Conservation (phyloP, 306 rosid genomes). For the Cotoneaster glaucophyllus region DNA sequence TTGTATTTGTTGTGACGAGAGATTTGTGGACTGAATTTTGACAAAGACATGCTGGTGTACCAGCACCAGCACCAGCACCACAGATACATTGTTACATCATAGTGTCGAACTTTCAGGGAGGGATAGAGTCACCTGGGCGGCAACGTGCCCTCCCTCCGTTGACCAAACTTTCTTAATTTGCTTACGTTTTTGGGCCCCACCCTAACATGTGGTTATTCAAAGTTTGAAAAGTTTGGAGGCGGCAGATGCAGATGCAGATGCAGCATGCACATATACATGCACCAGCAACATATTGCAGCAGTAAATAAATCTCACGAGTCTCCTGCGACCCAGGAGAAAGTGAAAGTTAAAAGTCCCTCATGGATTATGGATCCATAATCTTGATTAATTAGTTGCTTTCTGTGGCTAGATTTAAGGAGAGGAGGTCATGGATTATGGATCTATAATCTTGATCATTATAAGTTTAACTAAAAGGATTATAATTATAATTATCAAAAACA, state of each 20-base stretch:
- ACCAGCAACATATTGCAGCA: background rate
- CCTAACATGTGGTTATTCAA: background rate
- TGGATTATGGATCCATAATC: background rate
- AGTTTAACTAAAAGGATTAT: background rate
- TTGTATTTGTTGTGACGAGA: no score
- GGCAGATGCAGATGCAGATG: background rate
- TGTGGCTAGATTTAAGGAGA: background rate
- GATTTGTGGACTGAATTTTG: background rate
- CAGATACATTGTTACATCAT: background rate
- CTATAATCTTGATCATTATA: background rate
- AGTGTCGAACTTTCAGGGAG: background rate
- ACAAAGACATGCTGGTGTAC: background rate
- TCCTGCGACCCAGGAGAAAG: background rate
- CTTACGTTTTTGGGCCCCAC: background rate
- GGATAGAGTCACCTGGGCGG: constrained; percentile 4
- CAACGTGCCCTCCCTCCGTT: background rate
- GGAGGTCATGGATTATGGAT: background rate
- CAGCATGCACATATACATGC: background rate
- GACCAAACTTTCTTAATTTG: background rate
- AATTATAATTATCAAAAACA: background rate
- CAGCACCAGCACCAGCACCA: background rate
- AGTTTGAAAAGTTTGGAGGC: background rate
- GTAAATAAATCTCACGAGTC: background rate
- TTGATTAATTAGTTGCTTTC: background rate
- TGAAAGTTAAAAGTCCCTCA: background rate